Percentiles rank a stretch among this genome's conserved stretches.
phyloP scores from a whole-genome alignment of 2,329 filamentous ascomycete species.

The Pyrenochaeta sp. region DNA sequence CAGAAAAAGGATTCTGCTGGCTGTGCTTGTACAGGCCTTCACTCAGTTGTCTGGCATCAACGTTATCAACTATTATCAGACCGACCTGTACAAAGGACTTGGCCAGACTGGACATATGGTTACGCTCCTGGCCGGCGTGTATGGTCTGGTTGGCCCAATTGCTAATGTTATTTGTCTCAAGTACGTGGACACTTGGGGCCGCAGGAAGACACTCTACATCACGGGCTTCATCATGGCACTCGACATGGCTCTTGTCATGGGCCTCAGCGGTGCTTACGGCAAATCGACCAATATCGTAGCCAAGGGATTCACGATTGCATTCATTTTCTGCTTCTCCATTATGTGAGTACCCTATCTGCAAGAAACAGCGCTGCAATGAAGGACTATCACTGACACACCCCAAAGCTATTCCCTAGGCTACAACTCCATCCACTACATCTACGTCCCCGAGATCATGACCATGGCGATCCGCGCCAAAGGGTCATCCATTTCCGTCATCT shows the following conservation, averaged over 20 bases:
- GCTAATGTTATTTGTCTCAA: conserved; percentile 14
- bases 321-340: conserved; percentile 35
- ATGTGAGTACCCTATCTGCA: background rate
- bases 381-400: too few species aligned
- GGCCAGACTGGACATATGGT: conserved; percentile 25
- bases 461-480: conserved; percentile 37
- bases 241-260: conserved; percentile 16
- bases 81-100: background rate
- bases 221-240: conserved; percentile 11
- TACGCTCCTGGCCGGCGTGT: conserved; percentile 52
- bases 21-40: conserved; percentile 58
- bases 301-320: conserved; percentile 16
- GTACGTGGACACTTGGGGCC: conserved; percentile 15
- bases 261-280: conserved; percentile 10
- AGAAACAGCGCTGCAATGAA: too few species aligned
- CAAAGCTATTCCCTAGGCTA: conserved; percentile 33
- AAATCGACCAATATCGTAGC: conserved; percentile 9
- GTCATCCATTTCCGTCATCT: conserved; percentile 13
- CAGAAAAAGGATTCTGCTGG: conserved; percentile 53
- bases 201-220: conserved; percentile 16
- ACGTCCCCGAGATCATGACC: conserved; percentile 38
- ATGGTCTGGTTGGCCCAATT: background rate
- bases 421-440: conserved; percentile 39
- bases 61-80: conserved; percentile 40
- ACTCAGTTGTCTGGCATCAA: conserved; percentile 59